These are phyloP conservation scores for Hyphopichia burtonii DNA, from an alignment of 1,139 yeast genomes.

Conservation along the genomic window DNA sequence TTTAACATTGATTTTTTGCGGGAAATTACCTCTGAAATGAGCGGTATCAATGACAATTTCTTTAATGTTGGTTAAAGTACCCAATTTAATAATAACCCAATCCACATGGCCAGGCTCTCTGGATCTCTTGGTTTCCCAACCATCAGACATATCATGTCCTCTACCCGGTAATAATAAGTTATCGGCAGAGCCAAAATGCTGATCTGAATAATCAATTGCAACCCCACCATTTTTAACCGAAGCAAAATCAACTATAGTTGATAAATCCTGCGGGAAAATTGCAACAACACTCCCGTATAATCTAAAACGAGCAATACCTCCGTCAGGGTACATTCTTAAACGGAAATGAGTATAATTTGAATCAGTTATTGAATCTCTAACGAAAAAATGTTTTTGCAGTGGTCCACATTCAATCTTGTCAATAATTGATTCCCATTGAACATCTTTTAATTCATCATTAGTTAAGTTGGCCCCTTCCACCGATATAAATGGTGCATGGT, in stretches of 20 bases:
- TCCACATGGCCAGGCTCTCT: constrained; percentile 81
- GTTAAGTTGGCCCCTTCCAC: constrained; percentile 66
- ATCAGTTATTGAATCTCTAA: constrained; percentile 56
- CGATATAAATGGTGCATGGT: constrained; percentile 87
- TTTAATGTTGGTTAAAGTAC: constrained; percentile 57
- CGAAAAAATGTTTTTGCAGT: constrained; percentile 77
- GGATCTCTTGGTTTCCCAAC: constrained; percentile 97
- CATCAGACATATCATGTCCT: constrained; percentile 95
- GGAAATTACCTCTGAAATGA: constrained; percentile 90
- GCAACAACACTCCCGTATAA: constrained; percentile 81
- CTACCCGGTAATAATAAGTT: constrained; percentile 88
- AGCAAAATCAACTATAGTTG: constrained; percentile 67
- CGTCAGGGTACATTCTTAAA: constrained; percentile 92
- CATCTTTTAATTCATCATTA: constrained; percentile 27
- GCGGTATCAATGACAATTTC: constrained; percentile 83
- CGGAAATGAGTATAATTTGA: constrained; percentile 74
- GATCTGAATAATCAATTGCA: constrained; percentile 78
- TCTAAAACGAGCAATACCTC: constrained; percentile 94
- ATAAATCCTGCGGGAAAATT: constrained; percentile 47
- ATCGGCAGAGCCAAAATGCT: constrained; percentile 90
- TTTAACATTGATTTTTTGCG: constrained; percentile 69
- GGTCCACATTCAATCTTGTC: constrained; percentile 83
- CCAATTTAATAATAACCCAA: constrained; percentile 84
- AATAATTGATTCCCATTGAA: constrained; percentile 69
- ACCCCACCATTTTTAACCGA: constrained; percentile 87